Evolutionary conservation across 2,329 filamentous ascomycete genomes (phyloP), one percentile per base, ranked within the genome.

Genomic region (Helotiales sp.): DNA sequence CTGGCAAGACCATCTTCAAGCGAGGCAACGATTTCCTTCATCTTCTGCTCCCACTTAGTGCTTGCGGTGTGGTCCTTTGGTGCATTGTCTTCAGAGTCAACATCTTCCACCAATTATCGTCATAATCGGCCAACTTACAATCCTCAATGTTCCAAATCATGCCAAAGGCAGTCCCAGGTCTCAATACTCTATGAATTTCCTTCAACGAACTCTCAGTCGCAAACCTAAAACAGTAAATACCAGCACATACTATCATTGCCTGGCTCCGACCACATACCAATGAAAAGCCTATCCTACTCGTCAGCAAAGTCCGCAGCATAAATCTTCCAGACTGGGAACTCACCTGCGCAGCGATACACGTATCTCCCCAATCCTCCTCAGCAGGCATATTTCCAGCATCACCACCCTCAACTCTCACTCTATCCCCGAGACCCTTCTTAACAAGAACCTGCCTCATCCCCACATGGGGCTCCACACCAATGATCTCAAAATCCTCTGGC

Each of bases 101-200:
- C 57, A 11, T 26, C 26, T 52, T 13, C 11, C n/a, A 30, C 17
- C n/a, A 13, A 43, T 20, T n/a, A 37, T 20, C 22, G 30, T 11
- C 2, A 4, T 50, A 17, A 10, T 65, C 37, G 7, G 22, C 37
- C 58, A 63, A 79, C 84, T 74, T 78, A 89, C 89, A 92, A 70
- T 91, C 88, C 76, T 92, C 90, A 67, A 89, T 81, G 72, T 92
- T 93, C 91, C 91, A 93, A 62, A 93, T 88, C 76, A 91, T 78
- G 15, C 87, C 90, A 30, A 93, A 81, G 30, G 82, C 82, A 6
- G 85, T 85, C 6, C 84, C 84, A 0, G 87, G 87, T 73, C 84
- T 85, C 57, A 93, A 78, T 0, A 91, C 84, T 55, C 90, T 85
- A 71, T 87, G 84, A n/a, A 93, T 89, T 72, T 92, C 89, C 54